Conservation (phyloP, 768 basidiomycete species). For the Trametes sanguinea region DNA sequence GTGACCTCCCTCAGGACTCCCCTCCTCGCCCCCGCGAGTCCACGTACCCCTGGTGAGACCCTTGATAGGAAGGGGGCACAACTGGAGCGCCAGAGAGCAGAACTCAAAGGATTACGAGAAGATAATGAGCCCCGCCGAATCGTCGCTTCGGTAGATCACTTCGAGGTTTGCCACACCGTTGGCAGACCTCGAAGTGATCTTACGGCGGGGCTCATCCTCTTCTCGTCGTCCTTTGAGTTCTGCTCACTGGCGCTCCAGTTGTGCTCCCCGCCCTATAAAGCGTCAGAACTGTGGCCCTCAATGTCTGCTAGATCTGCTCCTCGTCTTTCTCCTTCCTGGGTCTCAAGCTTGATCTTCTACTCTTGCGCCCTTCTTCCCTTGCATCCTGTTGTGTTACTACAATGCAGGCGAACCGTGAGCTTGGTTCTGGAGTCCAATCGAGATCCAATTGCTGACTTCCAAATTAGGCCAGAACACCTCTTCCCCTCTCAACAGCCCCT, state of each 20-base stretch:
- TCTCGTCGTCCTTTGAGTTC: constrained; percentile 17
- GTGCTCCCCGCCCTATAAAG: constrained; percentile 9
- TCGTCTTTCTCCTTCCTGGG: constrained; percentile 2
- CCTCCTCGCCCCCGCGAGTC: background rate
- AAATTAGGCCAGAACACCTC: constrained; percentile 2
- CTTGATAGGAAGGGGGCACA: too few relatives aligned
- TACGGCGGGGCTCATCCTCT: constrained; percentile 2
- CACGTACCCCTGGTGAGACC: background rate
- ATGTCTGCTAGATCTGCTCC: constrained; percentile 3
- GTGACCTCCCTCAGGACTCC: background rate
- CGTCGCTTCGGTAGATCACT: too few relatives aligned
- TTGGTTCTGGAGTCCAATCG: too few relatives aligned
- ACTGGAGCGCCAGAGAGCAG: too few relatives aligned
- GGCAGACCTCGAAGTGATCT: constrained; percentile 7
- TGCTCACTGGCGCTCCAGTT: constrained; percentile 10
- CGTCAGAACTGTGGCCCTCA: background rate
- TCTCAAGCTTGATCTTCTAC: background rate
- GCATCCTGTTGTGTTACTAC: background rate
- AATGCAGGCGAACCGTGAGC: constrained; percentile 19
- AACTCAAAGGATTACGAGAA: background rate
- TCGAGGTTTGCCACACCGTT: background rate
- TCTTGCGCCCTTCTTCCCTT: background rate
- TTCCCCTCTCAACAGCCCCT: constrained; percentile 15
- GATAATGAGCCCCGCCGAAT: background rate
- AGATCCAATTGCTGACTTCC: background rate